phyloP scores from a whole-genome alignment of 2,329 filamentous ascomycete genomes.

The Aspergillus arachidicola region DNA sequence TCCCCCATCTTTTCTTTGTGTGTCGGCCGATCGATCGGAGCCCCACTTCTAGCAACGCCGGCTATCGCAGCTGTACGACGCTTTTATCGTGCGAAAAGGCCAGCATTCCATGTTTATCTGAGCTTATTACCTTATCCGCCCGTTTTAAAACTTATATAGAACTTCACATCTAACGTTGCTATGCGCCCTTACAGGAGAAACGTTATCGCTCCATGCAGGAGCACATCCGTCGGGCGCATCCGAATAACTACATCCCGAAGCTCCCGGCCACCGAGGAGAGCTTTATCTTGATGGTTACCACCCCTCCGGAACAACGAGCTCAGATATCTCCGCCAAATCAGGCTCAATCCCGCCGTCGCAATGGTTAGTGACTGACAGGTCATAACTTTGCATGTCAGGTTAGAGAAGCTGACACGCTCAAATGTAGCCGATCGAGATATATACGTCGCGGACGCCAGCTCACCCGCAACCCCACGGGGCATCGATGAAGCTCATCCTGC shows the following conservation, averaged over 20 bases:
- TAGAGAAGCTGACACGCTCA: slow-evolving; percentile 24
- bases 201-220: slow-evolving; percentile 98
- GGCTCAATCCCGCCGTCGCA: slow-evolving; percentile 36
- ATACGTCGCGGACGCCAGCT: slow-evolving; percentile 69
- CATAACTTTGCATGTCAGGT: background rate
- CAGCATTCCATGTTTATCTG: background rate
- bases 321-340: slow-evolving; percentile 52
- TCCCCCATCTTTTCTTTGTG: slow-evolving; percentile 14
- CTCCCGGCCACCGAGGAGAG: slow-evolving; percentile 97
- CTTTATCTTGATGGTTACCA: slow-evolving; percentile 95
- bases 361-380: slow-evolving; percentile 36
- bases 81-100: background rate
- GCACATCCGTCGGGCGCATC: slow-evolving; percentile 95
- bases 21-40: slow-evolving; percentile 12
- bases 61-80: background rate
- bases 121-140: background rate
- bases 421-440: slow-evolving; percentile 66
- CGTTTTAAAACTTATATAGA: background rate
- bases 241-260: slow-evolving; percentile 96
- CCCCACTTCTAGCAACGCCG: slow-evolving; percentile 8
- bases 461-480: slow-evolving; percentile 68
- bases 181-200: slow-evolving; percentile 68
- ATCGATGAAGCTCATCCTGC: slow-evolving; percentile 69
- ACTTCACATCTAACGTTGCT: slow-evolving; percentile 10
- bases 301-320: slow-evolving; percentile 73